Percentiles rank a stretch among this genome's conserved stretches.
Conservation (phyloP, 176 grass and related monocot species). For the Otatea glauca region DNA sequence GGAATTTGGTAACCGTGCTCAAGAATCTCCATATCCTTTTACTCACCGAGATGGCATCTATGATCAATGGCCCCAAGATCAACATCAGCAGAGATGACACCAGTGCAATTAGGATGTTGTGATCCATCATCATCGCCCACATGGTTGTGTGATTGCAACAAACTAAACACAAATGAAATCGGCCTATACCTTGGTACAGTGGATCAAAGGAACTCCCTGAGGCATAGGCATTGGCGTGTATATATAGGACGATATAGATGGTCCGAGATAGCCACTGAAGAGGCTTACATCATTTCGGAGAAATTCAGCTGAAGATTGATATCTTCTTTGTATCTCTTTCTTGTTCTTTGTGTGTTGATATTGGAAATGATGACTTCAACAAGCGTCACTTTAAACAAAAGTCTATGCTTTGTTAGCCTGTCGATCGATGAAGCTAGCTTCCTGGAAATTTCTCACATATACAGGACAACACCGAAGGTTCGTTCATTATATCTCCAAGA, state of each 20-base stretch:
- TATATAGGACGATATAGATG: slow-evolving; percentile 4
- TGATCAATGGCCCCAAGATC: slow-evolving; percentile 21
- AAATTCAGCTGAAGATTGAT: slow-evolving; percentile 16
- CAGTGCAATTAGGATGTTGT: not conserved
- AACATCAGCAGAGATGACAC: slow-evolving; percentile 34
- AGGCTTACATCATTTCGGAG: not conserved
- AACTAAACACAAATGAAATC: not conserved
- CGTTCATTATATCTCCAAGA: not conserved
- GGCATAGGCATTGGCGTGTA: not conserved
- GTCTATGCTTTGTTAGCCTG: not conserved
- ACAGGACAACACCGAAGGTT: not conserved
- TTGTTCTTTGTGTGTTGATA: not conserved
- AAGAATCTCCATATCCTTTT: not conserved
- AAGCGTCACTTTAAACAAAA: not conserved
- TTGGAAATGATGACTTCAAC: slow-evolving; percentile 6
- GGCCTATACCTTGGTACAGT: not conserved
- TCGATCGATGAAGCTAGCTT: not conserved
- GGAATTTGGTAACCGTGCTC: not conserved
- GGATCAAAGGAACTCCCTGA: not conserved
- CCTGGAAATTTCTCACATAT: slow-evolving; percentile 2
- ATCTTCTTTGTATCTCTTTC: not conserved
- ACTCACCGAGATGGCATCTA: not conserved
- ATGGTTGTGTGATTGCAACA: not conserved
- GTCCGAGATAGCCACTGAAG: not conserved
- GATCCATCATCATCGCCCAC: not conserved